Base-by-base conservation (phyloP, 2,329 filamentous ascomycete species). In the Zymoseptoria passerinii region DNA sequence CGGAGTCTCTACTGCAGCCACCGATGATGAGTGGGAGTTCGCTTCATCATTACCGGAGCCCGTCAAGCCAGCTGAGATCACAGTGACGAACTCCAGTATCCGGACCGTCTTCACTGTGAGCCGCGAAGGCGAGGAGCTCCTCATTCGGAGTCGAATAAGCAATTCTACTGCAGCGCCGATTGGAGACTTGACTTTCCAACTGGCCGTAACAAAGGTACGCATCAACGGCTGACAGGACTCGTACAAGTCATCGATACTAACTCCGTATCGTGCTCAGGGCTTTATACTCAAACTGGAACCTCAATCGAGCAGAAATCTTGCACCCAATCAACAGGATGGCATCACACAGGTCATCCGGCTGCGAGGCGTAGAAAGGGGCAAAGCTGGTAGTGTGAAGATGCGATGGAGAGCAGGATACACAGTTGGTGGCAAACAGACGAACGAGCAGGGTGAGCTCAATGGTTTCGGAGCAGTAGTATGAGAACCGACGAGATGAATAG, bases 11-110 rank as follows among this genome's bases (percentile, higher is more conserved):
- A 65, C 72, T 54, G 55, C 63, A 16, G 53, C 59, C 1, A 35
- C 60, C 19, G 92, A 96, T 54, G 92, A 97, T 63, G 92, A 97
- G 69, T 97, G 92, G 92, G 88, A 85, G 23, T 97, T 97, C 72
- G 85, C 89, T 2, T 97, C 92, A 0, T 87, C 92, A 0, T 79
- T 96, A 13, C 35, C 35, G 16, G 35, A 44, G 7, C 92, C 92
- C 2, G 80, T 83, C 60, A 80, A 83, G 35, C 65, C 70, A 1
- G 84, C 89, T 64, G 83, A 83, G 52, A 77, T 87, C 19, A 81
- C 80, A 3, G 83, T 96, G 50, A 85, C 84, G 68, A 85, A 89
- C 68, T 86, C 85, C 1, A 80, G 77, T 50, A 65, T 61, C 40
- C 83, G 83, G 60, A 86, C 95, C 60, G 82, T 89, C 48, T 86